Evolutionary conservation across 495 filamentous ascomycete species (phyloP), one percentile per base, ranked within the genome.

Genomic region (Pseudevernia furfuracea): DNA sequence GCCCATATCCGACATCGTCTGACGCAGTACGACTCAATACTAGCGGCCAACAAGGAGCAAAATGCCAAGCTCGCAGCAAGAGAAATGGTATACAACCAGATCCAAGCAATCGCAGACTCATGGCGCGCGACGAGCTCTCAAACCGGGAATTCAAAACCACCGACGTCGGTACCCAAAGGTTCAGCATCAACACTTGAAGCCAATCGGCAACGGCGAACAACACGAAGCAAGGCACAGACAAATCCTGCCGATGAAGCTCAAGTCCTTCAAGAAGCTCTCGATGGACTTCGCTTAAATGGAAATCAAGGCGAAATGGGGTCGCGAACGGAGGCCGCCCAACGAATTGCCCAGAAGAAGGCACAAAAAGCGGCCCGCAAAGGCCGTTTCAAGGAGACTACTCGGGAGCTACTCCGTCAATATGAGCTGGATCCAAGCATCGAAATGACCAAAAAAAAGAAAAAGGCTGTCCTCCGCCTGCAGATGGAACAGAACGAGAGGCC

Each of bases 1-100:
- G 90, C 91, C 57, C 89, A 93, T 73, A 89, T 95, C 67, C 83
- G 91, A 44, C 91, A 96, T 72, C 78, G 75, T 41, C 88, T 93
- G 71, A 96, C 91, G 21, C 79, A 87, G 62, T 96, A 96, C 73
- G 91, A 96, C 73, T 75, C 81, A 65, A 77, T 93, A 46, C 77
- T 95, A 21, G 55, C 38, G 15, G 41, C 55, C 21, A 28, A 34
- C 6, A 21, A 52, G 43, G 14, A 5, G 7, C 32, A 43, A 83
- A 78, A 65, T 46, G 41, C 28, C 44, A 62, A 57, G 52, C 32
- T 21, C 37, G 36, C 25, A 32, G 64, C 59, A 46, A 66, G 60
- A 58, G 21, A 61, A 38, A 57, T 30, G 17, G 52, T 63, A 4
- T n/a, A 34, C 28, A 11, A 6, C 15, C 25, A 63, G 32, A 30